phyloP scores from a whole-genome alignment of 106 monocot species.

The Dendrobium chrysotoxum region DNA sequence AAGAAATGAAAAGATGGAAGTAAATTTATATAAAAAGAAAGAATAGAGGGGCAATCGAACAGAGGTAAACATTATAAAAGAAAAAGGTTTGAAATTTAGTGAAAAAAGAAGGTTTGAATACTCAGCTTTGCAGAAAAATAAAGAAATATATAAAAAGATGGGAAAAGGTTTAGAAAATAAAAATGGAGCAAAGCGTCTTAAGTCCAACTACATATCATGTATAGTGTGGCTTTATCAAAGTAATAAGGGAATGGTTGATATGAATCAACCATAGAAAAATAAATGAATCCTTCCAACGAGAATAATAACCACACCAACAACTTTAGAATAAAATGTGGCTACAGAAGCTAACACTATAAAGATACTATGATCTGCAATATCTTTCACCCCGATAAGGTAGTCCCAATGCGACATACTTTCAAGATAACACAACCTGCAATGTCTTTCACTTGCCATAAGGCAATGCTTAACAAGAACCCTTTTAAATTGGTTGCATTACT shows the following conservation, averaged over 20 bases:
- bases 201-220: not conserved
- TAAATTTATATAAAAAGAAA: not conserved
- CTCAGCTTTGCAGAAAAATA: not conserved
- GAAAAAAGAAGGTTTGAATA: not conserved
- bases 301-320: not conserved
- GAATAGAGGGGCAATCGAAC: not conserved
- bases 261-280: not conserved
- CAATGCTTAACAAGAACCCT: not conserved
- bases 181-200: no score
- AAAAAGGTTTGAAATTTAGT: no score
- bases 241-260: not conserved
- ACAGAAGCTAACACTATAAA: not conserved
- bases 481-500: not conserved
- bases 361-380: not conserved
- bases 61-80: no score
- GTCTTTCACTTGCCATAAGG: not conserved
- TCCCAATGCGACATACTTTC: not conserved
- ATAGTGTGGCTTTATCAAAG: not conserved
- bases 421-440: not conserved
- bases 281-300: not conserved
- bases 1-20: not conserved
- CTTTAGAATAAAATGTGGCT: not conserved
- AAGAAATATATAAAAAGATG: not conserved
- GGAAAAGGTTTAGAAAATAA: not conserved
- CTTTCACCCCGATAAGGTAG: not conserved